phyloP scores from a whole-genome alignment of 495 filamentous ascomycete species.

The Annulohypoxylon bovei region DNA sequence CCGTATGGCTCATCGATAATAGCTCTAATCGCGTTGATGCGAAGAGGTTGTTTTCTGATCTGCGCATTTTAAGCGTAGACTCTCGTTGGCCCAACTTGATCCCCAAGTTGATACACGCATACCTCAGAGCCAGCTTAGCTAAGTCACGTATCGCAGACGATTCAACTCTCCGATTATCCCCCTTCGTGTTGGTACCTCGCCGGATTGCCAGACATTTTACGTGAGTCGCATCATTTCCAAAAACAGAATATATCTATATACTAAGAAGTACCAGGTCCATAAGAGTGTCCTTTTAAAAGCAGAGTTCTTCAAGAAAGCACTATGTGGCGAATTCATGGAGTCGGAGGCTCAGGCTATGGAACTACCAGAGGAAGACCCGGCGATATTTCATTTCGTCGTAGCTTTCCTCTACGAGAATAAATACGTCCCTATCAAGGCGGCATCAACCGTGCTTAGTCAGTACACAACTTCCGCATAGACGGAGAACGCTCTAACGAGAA shows the following conservation, averaged over 20 bases:
- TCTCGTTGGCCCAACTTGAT: neutral
- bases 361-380: constrained; percentile 59
- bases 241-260: neutral
- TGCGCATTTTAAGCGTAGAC: neutral
- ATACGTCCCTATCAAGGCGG: constrained; percentile 56
- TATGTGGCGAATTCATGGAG: constrained; percentile 56
- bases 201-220: constrained; percentile 52
- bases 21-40: neutral
- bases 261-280: constrained; percentile 48
- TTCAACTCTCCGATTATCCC: constrained; percentile 56
- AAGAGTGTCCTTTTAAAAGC: constrained; percentile 53
- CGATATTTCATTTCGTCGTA: constrained; percentile 60
- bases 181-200: constrained; percentile 50
- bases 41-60: neutral
- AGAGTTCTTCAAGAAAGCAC: constrained; percentile 57
- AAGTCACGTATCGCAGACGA: constrained; percentile 43
- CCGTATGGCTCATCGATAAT: neutral
- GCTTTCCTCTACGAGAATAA: constrained; percentile 60
- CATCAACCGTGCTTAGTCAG: constrained; percentile 50
- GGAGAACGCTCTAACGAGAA: neutral
- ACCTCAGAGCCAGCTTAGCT: constrained; percentile 14
- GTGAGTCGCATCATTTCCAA: constrained; percentile 38
- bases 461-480: neutral
- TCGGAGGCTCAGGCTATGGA: constrained; percentile 53
- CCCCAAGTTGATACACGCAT: neutral